Conservation (phyloP, 345 rosid genomes). For the Isatis tinctoria region DNA sequence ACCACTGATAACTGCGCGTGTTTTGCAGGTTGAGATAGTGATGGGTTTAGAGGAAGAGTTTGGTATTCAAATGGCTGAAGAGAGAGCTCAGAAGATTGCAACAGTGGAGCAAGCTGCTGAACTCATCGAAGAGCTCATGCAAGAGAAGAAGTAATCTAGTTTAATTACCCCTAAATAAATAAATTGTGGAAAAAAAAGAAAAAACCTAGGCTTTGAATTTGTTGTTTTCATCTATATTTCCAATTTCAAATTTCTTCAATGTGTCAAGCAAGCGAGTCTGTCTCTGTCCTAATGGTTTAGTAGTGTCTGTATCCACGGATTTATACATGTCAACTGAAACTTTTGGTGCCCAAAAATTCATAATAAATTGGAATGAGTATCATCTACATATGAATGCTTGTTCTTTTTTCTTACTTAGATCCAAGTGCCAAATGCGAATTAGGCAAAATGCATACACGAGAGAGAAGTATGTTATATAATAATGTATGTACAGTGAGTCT, state of each 20-base stretch:
- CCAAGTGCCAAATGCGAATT: background rate
- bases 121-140: constrained; percentile 54
- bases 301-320: constrained; percentile 14
- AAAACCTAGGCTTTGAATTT: background rate
- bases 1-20: background rate
- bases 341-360: background rate
- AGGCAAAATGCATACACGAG: background rate
- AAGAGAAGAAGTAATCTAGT: constrained; percentile 30
- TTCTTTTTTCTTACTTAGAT: background rate
- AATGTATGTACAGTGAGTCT: constrained; percentile 17
- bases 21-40: constrained; percentile 67
- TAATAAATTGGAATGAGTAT: background rate
- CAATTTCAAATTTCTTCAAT: background rate
- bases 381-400: background rate
- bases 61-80: constrained; percentile 57
- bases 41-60: constrained; percentile 76
- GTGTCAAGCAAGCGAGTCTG: background rate
- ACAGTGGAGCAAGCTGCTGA: constrained; percentile 69
- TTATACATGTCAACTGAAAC: constrained; percentile 1
- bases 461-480: background rate
- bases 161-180: background rate
- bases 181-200: background rate
- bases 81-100: constrained; percentile 52
- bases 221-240: background rate
- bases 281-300: constrained; percentile 11